Percentiles rank a stretch among this genome's conserved stretches.
These are phyloP conservation scores for Thielaviopsis punctulata DNA, from an alignment of 2,329 filamentous ascomycete genomes.

Conservation along the genomic window DNA sequence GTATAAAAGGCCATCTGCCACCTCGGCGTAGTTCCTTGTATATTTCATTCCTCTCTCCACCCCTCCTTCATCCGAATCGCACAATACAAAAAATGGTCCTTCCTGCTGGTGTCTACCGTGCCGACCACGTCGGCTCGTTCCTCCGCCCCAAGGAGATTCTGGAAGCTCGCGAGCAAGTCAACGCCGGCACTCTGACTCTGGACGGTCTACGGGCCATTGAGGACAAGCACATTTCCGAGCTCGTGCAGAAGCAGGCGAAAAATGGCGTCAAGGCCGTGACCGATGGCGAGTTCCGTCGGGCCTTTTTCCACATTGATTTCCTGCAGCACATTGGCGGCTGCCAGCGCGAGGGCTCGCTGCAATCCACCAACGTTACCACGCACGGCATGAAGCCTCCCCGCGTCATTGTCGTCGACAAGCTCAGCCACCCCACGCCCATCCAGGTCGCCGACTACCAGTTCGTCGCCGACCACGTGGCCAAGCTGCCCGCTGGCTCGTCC, in stretches of 20 bases:
- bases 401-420: constrained; percentile 22
- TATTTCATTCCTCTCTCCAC: background rate
- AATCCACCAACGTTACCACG: constrained; percentile 23
- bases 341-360: constrained; percentile 21
- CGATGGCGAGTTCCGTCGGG: constrained; percentile 49
- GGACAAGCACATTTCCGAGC: constrained; percentile 45
- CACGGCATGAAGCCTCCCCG: constrained; percentile 19
- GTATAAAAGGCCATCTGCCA: background rate
- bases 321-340: constrained; percentile 29
- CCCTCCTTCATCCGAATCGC: background rate
- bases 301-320: constrained; percentile 32
- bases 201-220: constrained; percentile 27
- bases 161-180: constrained; percentile 9
- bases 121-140: constrained; percentile 12
- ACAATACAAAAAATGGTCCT: constrained; percentile 4
- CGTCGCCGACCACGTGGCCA: constrained; percentile 28
- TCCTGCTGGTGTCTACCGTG: constrained; percentile 11
- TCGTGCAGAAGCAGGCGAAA: constrained; percentile 47
- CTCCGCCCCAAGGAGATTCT: constrained; percentile 8
- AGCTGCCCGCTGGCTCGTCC: constrained; percentile 30
- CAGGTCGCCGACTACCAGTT: constrained; percentile 27
- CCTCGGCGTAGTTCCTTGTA: background rate
- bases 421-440: constrained; percentile 24
- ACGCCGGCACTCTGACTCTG: constrained; percentile 12
- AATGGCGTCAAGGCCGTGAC: constrained; percentile 46